Base-by-base conservation (phyloP, 306 rosid species). In the Rosa multiflora region DNA sequence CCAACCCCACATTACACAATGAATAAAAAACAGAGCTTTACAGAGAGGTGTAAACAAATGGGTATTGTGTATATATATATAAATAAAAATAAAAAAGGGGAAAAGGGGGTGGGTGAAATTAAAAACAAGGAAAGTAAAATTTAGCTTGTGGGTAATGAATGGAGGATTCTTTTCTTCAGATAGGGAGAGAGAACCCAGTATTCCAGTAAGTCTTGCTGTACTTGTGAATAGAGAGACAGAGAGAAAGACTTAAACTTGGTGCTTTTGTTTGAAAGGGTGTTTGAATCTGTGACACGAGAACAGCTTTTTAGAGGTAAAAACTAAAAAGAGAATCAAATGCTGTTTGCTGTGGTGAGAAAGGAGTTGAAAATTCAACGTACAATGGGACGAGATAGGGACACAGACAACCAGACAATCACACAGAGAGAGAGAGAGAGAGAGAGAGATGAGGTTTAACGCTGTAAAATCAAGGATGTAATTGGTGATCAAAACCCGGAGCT, bases 151-250 rank as follows among this genome's bases (percentile, higher is more conserved):
- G 46, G 76, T 13, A 58, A 35, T 69, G 44, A 64, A 43, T 69
- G 44, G 51, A 80, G 77, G 88, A 87, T 88, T 83, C 86, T 83
- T 88, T 88, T 66, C 90, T 83, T 87, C 85, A 79, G 46, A 83
- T 14, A n/a, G 32, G 40, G 15, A 11, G 21, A 40, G 44, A 40
- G 37, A 40, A 15, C 8, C 59, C 23, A 52, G 23, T 0, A 18
- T 18, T 3, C 59, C 23, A 52, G 23, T 0, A 18, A 6, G 26
- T 20, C 23, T 55, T 55, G 62, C 2, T 55, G 62, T 55, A 20
- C 62, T 55, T 55, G 62, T 21, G 11, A 55, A 55, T 10, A 53
- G n/a, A 6, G 20, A 55, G 62, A 55, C 11, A 55, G 51, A 47
- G 13, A 47, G 4, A 10, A 2, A 10, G 14, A 17, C 46, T 32